Base-by-base conservation (phyloP, 768 basidiomycete species). In the Imleria badia region DNA sequence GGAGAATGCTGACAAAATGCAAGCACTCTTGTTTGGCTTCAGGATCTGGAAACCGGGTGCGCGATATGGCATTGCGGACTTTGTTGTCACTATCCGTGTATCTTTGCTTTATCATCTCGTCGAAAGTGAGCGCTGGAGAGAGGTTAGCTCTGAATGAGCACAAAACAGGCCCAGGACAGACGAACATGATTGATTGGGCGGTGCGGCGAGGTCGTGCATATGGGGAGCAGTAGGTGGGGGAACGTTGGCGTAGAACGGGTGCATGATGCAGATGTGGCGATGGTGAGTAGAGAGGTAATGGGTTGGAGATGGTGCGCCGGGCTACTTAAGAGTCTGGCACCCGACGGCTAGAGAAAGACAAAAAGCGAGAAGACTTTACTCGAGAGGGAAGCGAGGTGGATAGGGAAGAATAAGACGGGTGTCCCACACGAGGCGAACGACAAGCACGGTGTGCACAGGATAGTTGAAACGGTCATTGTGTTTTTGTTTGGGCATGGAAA, bases 1-100 rank as follows among this genome's bases (percentile, higher is more conserved):
- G 60, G 31, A 69, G 47, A 41, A 22, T 1, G 0, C 33, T 1
- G 31, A 71, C 41, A 19, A 65, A 48, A 9, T 31, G 0, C 34
- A 7, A 7, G 36, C 60, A 69, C 15, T 42, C 14, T n/a, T 2
- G 7, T 53, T 20, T 40, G 19, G 36, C 6, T 11, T 52, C 33
- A 1, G 17, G 23, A 42, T 41, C n/a, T 20, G 49, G 52, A 41
- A 54, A 51, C 11, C 3, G 2, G n/a, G 52, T 33, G 41, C 6
- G 50, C 13, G 48, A 49, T 38, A 69, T 41, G 30, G 29, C 29
- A 19, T 46, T 9, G 13, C 1, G 41, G 19, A 68, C 30, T 33
- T 2, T 61, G 1, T 1, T 7, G 14, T 57, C 8, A 5, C 11
- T 38, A 14, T 51, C 20, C 3, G 17, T 5, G 22, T 46, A 54